Percentiles rank a stretch among this genome's conserved stretches.
Evolutionary conservation across 306 rosid species (phyloP).

Genomic region (Macrotyloma uniflorum): DNA sequence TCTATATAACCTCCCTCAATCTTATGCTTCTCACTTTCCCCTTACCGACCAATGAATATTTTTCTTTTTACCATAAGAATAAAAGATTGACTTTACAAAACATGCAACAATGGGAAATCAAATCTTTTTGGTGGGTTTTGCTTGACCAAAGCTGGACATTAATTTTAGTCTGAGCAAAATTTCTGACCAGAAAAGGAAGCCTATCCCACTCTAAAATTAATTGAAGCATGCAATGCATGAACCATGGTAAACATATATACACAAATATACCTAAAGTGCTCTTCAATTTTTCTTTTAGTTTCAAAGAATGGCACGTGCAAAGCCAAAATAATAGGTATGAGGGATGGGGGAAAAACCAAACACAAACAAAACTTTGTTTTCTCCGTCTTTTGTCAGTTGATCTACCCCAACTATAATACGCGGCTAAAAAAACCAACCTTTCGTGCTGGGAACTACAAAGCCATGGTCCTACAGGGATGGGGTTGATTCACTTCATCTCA

Average conservation of each 20-base stretch:
- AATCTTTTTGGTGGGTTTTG: conserved; percentile 52
- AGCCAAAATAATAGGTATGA: conserved; percentile 17
- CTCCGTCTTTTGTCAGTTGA: conserved; percentile 75
- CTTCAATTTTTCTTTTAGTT: neutral
- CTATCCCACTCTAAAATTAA: conserved; percentile 32
- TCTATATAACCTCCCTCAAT: conserved; percentile 32
- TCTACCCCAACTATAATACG: conserved; percentile 66
- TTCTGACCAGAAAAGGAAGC: conserved; percentile 41
- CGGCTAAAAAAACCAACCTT: conserved; percentile 42
- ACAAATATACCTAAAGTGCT: neutral
- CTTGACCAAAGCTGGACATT: conserved; percentile 44
- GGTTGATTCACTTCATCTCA: conserved; percentile 33
- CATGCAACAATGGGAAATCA: conserved; percentile 35
- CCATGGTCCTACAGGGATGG: conserved; percentile 23
- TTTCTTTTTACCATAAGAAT: conserved; percentile 31
- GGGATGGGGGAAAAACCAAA: neutral
- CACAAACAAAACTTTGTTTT: conserved; percentile 48
- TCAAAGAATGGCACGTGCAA: conserved; percentile 38
- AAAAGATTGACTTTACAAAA: conserved; percentile 31
- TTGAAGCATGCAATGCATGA: conserved; percentile 32
- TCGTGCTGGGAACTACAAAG: conserved; percentile 51
- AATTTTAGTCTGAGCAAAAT: conserved; percentile 20
- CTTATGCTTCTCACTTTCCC: conserved; percentile 30
- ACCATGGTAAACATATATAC: neutral
- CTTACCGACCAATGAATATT: conserved; percentile 22